Conservation (phyloP, 1,284 basidiomycete species). For the Cryptococcus jaspeensis region DNA sequence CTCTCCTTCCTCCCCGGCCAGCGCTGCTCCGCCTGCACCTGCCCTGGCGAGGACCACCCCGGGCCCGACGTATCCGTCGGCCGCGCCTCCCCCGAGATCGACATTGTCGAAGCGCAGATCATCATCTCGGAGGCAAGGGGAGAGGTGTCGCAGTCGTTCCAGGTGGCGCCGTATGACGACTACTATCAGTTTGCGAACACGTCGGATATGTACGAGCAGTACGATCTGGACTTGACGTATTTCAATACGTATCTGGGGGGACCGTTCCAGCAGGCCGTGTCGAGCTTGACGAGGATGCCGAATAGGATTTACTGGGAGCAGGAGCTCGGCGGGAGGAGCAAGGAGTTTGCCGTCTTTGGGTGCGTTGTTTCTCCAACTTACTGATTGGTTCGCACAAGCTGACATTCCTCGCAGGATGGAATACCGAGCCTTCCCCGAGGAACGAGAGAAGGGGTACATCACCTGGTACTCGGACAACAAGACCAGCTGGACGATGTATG, state of each 20-base stretch:
- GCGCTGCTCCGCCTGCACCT: slow-evolving; percentile 56
- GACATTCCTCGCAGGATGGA: slow-evolving; percentile 48
- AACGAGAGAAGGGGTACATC: slow-evolving; percentile 61
- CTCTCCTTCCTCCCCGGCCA: slow-evolving; percentile 55
- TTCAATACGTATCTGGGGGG: slow-evolving; percentile 75
- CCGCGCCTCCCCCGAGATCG: slow-evolving; percentile 66
- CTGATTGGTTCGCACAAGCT: too few species aligned
- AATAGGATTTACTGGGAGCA: slow-evolving; percentile 49
- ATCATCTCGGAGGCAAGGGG: slow-evolving; percentile 16
- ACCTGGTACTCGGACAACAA: slow-evolving; percentile 64
- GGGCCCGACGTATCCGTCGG: slow-evolving; percentile 59
- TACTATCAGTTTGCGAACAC: slow-evolving; percentile 62
- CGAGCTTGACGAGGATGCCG: slow-evolving; percentile 58
- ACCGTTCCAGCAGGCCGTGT: slow-evolving; percentile 73
- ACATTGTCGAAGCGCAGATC: slow-evolving; percentile 63
- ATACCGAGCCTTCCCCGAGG: slow-evolving; percentile 62
- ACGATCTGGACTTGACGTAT: slow-evolving; percentile 56
- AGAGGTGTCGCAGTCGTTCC: slow-evolving; percentile 30
- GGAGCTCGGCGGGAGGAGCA: slow-evolving; percentile 1
- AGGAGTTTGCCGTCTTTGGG: slow-evolving; percentile 14
- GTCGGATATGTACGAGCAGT: slow-evolving; percentile 44
- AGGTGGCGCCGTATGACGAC: slow-evolving; percentile 57
- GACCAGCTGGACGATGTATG: slow-evolving; percentile 58
- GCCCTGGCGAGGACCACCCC: slow-evolving; percentile 63
- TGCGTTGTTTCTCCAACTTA: too few species aligned